A percentile compares a stretch with the other conserved stretches of the same genome.
These are phyloP conservation scores for Russula ochroleuca DNA, from an alignment of 768 basidiomycete genomes.

Conservation along the genomic window DNA sequence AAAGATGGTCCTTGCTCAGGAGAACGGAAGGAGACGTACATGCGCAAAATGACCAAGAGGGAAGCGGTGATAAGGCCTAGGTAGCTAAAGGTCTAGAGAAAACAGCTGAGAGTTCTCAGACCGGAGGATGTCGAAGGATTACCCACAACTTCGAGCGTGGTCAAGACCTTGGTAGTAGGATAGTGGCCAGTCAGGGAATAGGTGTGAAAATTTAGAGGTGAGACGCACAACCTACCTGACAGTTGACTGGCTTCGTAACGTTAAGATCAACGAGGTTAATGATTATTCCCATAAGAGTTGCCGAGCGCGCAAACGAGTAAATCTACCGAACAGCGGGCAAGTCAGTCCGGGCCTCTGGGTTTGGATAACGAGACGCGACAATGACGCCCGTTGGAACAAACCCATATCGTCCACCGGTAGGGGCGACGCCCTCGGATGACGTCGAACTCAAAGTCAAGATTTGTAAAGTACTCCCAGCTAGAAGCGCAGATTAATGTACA, in stretches of 20 bases:
- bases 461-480: conserved; percentile 1
- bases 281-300: background rate
- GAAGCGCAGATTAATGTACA: background rate
- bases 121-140: too few relatives aligned
- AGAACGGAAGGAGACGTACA: background rate
- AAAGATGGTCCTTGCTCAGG: background rate
- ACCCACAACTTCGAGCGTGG: too few relatives aligned
- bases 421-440: conserved; percentile 3
- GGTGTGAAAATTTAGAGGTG: too few relatives aligned
- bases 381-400: background rate
- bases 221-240: background rate
- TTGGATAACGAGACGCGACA: too few relatives aligned
- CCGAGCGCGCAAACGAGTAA: background rate
- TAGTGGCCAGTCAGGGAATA: too few relatives aligned
- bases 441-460: background rate
- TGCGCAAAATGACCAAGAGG: too few relatives aligned
- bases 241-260: background rate
- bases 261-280: background rate
- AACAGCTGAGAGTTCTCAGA: too few relatives aligned
- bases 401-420: conserved; percentile 19
- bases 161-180: too few relatives aligned
- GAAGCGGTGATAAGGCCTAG: too few relatives aligned
- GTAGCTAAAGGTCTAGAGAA: too few relatives aligned
- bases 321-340: background rate
- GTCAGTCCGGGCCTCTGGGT: background rate